A percentile compares a stretch with the other conserved stretches of the same genome.
These are phyloP conservation scores for Alternaria brassicicola DNA, from an alignment of 2,329 filamentous ascomycete species.

Conservation along the genomic window DNA sequence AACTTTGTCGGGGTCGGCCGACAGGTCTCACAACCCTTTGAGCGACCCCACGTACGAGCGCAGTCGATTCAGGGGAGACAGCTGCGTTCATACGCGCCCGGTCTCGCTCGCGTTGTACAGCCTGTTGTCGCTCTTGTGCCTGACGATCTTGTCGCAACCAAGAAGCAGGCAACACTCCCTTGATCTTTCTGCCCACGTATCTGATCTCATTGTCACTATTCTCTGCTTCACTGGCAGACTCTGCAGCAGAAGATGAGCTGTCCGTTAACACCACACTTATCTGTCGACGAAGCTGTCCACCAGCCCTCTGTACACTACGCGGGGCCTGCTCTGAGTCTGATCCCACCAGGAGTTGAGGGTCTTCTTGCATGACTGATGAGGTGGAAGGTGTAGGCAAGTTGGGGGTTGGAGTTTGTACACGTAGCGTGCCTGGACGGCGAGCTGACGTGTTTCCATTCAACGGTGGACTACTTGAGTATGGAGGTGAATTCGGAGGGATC, in stretches of 20 bases:
- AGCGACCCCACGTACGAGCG: conserved; percentile 44
- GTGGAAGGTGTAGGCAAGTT: conserved; percentile 41
- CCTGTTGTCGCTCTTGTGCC: conserved; percentile 35
- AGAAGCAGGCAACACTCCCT: conserved; percentile 57
- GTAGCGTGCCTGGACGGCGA: conserved; percentile 7
- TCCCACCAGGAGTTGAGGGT: conserved; percentile 15
- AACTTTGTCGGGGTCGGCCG: not conserved
- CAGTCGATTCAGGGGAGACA: conserved; percentile 30
- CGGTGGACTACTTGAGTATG: conserved; percentile 43
- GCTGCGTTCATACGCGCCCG: conserved; percentile 13
- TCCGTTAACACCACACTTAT: conserved; percentile 28
- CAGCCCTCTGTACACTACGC: conserved; percentile 20
- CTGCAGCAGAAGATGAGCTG: conserved; percentile 24
- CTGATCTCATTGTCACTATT: conserved; percentile 41
- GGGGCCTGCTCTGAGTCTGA: conserved; percentile 32
- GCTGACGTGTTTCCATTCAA: conserved; percentile 10
- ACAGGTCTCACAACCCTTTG: conserved; percentile 30
- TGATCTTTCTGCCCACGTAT: conserved; percentile 51
- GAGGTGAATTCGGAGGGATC: conserved; percentile 54
- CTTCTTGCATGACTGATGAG: conserved; percentile 37
- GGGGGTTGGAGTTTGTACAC: conserved; percentile 13
- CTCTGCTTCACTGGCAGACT: conserved; percentile 38
- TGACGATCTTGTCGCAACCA: conserved; percentile 57
- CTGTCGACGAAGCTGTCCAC: conserved; percentile 17
- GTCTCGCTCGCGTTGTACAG: conserved; percentile 24